A percentile compares a stretch with the other conserved stretches of the same genome.
These are phyloP conservation scores for Incumbomyces delicatus DNA, from an alignment of 2,329 filamentous ascomycete genomes.

Conservation along the genomic window DNA sequence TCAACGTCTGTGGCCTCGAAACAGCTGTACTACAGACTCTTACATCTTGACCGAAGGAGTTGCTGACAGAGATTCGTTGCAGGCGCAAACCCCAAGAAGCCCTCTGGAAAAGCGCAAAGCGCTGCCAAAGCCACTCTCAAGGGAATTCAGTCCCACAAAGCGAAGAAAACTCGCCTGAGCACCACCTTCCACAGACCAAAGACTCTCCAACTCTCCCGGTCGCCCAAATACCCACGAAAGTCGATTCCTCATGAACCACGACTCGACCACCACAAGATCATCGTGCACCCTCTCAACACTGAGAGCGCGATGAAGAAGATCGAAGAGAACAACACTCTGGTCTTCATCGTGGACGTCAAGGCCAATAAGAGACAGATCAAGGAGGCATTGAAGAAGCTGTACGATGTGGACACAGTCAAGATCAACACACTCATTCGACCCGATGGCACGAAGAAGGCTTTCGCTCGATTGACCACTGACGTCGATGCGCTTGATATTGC, in stretches of 20 bases:
- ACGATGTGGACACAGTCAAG: conserved; percentile 96
- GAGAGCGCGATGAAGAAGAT: conserved; percentile 99
- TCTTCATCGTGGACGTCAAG: conserved; percentile 95
- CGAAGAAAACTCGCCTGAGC: conserved; percentile 81
- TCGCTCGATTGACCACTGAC: conserved; percentile 86
- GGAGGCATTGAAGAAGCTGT: conserved; percentile 94
- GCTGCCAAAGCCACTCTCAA: conserved; percentile 94
- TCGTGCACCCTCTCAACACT: conserved; percentile 97
- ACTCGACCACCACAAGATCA: conserved; percentile 95
- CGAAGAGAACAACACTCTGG: conserved; percentile 99
- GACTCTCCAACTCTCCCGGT: conserved; percentile 82
- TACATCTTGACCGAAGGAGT: too few species aligned
- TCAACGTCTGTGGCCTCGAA: neutral
- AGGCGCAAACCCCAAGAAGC: conserved; percentile 43
- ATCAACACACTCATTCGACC: conserved; percentile 98
- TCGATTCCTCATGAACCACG: conserved; percentile 80
- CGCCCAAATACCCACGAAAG: conserved; percentile 95
- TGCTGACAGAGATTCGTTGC: neutral
- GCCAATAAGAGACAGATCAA: conserved; percentile 99
- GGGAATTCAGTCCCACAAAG: conserved; percentile 77
- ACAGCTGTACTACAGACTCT: too few species aligned
- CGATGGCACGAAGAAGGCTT: conserved; percentile 98
- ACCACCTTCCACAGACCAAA: conserved; percentile 97
- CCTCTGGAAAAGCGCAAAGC: conserved; percentile 66
- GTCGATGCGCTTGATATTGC: conserved; percentile 99